Conservation (phyloP, 306 rosid species). For the Pterocarpus santalinus region DNA sequence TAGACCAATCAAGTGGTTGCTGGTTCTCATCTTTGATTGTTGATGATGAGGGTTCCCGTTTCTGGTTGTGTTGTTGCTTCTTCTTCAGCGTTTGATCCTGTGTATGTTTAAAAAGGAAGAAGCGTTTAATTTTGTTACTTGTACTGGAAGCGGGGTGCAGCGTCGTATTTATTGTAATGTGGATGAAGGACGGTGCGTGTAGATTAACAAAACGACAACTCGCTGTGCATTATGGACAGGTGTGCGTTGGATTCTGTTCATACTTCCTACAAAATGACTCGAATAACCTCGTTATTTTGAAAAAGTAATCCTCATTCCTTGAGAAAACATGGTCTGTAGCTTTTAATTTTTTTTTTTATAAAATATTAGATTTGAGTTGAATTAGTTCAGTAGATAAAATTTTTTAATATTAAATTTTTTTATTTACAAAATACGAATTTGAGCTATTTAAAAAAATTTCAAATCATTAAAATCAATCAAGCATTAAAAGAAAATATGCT, state of each 20-base stretch:
- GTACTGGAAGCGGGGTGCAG: neutral
- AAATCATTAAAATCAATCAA: too few relatives aligned
- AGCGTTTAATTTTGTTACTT: neutral
- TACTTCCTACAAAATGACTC: neutral
- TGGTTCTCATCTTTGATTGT: constrained; percentile 59
- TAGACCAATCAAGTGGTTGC: constrained; percentile 81
- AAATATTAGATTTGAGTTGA: too few relatives aligned
- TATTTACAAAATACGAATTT: too few relatives aligned
- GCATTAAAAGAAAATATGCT: too few relatives aligned
- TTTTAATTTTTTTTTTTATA: too few relatives aligned
- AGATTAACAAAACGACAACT: neutral
- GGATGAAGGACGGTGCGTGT: too few relatives aligned
- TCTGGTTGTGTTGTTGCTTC: neutral
- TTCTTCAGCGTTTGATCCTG: too few relatives aligned
- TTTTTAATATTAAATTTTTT: too few relatives aligned
- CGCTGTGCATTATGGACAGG: neutral
- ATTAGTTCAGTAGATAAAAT: too few relatives aligned
- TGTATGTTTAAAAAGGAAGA: neutral
- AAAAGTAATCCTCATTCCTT: too few relatives aligned
- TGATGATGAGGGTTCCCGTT: neutral
- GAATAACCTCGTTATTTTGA: neutral
- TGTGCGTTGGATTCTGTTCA: neutral
- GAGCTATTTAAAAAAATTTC: too few relatives aligned
- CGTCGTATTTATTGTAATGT: neutral
- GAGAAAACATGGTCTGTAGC: too few relatives aligned